Evolutionary conservation across 164 flowering plant species (phyloP).

Genomic region (Tetracentron sinense): DNA sequence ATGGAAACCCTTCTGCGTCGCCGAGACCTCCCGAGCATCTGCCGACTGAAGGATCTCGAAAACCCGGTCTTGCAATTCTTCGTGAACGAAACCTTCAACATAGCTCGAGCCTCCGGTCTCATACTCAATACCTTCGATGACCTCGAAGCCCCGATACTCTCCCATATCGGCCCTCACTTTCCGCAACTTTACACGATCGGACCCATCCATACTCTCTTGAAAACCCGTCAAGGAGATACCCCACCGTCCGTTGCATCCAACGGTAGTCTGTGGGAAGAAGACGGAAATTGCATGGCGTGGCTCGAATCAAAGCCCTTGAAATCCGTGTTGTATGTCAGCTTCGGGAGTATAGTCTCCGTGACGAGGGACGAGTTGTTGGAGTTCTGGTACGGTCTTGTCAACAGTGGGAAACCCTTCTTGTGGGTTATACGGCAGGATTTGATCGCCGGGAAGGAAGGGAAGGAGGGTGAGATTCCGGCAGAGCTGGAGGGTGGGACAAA

Average conservation of each 20-base stretch:
- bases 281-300: slow-evolving; percentile 49
- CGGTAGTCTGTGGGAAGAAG: slow-evolving; percentile 23
- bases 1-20: slow-evolving; percentile 29
- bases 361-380: slow-evolving; percentile 30
- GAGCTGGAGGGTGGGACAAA: slow-evolving; percentile 20
- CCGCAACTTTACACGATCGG: slow-evolving; percentile 26
- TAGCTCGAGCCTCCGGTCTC: slow-evolving; percentile 18
- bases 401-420: slow-evolving; percentile 35
- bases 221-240: neutral
- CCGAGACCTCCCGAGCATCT: slow-evolving; percentile 31
- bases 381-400: slow-evolving; percentile 47
- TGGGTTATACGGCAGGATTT: slow-evolving; percentile 45
- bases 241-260: neutral
- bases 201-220: slow-evolving; percentile 25
- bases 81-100: slow-evolving; percentile 1
- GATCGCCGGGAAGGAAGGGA: slow-evolving; percentile 8
- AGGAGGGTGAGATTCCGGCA: slow-evolving; percentile 12
- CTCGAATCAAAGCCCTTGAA: slow-evolving; percentile 32
- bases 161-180: slow-evolving; percentile 15
- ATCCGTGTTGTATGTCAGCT: slow-evolving; percentile 60
- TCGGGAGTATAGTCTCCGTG: slow-evolving; percentile 38
- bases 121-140: slow-evolving; percentile 35
- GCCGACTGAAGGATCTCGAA: slow-evolving; percentile 13
- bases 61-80: slow-evolving; percentile 12
- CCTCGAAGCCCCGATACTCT: slow-evolving; percentile 24